Evolutionary conservation across 2,329 filamentous ascomycete species (phyloP), one percentile per base, ranked within the genome.

Genomic region (Ophiocordyceps polyrhachis-furcata): DNA sequence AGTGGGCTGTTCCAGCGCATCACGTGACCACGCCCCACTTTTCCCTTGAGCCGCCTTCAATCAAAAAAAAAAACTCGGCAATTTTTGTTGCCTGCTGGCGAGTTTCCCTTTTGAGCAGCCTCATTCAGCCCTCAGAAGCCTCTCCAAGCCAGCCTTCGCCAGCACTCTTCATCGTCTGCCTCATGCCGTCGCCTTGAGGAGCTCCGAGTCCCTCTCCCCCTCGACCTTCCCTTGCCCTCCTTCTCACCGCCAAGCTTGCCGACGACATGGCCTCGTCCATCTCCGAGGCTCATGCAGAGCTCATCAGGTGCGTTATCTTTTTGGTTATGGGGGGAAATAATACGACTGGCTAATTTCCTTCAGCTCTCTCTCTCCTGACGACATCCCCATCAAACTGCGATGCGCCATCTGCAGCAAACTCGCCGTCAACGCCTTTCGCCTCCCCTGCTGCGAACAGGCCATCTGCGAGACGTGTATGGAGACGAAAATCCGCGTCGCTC

Each of bases 361-460:
- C 57, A 93, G 86, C 60, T 81, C 83, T 43, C 71, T 94, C 48
- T 68, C 76, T 19, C 76, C 82, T 51, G 84, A 89, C 55, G 85
- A 91, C 49, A 87, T 95, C 47, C 91, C 91, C n/a, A 86, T 88
- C 56, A 95, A 94, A 70, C 74, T 98, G 50, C 83, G 88, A 63
- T 98, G 91, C 69, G 86, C 86, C 44, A 84, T 86, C 53, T 98
- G 91, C 65, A 91, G 83, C 66, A 87, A 84, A 61, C 71, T 96
- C 47, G 88, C 87, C 28, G 69, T 93, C 51, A 93, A 95, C 59
- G 85, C 89, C 9, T 93, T 86, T 60, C 83, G 88, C 50, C 70
- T 95, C 25, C 85, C 88, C 1, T 98, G 91, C 64, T 98, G 91
- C 62, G 91, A 95, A 57, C 89, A 93, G 58, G 81, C 83, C 38